Percentiles rank a stretch among this genome's conserved stretches.
Conservation (phyloP, 2,329 filamentous ascomycete genomes). For the Hypoxylon sp. region DNA sequence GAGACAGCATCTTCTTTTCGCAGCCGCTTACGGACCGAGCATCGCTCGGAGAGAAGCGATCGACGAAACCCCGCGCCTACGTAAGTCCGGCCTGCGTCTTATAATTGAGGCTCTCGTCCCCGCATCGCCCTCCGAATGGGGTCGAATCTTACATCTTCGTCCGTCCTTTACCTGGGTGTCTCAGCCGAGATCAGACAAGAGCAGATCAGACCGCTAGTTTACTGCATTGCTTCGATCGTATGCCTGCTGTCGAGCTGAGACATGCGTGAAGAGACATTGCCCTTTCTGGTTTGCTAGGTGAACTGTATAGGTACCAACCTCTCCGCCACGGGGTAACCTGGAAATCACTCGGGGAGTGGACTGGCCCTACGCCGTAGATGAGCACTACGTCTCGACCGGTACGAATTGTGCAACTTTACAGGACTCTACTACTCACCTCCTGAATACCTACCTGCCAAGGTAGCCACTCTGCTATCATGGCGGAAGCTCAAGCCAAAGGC, state of each 20-base stretch:
- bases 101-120: neutral
- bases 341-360: neutral
- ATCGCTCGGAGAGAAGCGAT: neutral
- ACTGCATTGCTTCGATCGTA: neutral
- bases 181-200: no score
- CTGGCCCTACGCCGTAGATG: neutral
- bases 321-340: no score
- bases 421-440: neutral
- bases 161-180: neutral
- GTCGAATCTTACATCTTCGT: neutral
- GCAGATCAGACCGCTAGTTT: neutral
- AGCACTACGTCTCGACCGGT: neutral
- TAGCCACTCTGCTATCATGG: neutral
- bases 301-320: no score
- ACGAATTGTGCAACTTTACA: neutral
- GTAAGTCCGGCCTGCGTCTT: no score
- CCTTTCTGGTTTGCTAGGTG: neutral
- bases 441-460: neutral
- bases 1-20: no score
- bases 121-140: neutral
- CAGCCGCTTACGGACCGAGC: neutral
- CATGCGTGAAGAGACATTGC: no score
- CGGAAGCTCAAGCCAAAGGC: slow-evolving; percentile 2
- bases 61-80: no score
- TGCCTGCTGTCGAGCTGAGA: no score